Evolutionary conservation across 148 eudicot species (phyloP).

Genomic region (Cornus florida): DNA sequence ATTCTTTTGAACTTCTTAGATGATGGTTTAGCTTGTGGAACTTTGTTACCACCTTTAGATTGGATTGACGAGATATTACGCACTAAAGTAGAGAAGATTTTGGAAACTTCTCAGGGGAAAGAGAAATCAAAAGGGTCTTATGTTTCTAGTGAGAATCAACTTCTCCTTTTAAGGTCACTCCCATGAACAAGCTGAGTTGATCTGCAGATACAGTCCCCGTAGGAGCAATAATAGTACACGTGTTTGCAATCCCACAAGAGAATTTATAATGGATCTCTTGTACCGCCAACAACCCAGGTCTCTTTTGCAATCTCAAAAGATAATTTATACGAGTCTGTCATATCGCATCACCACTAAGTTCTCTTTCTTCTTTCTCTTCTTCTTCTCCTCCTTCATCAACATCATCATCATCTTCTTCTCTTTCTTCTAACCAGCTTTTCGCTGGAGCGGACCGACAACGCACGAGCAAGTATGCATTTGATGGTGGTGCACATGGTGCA

Average conservation of each 20-base stretch:
- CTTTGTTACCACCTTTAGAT: neutral
- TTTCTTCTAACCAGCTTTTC: slow-evolving; percentile 62
- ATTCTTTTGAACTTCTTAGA: no score
- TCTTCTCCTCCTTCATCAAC: slow-evolving; percentile 11
- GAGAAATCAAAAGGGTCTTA: no score
- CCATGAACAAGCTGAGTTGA: no score
- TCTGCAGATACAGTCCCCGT: no score
- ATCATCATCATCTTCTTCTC: slow-evolving; percentile 19
- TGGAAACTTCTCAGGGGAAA: neutral
- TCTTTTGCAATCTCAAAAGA: slow-evolving; percentile 72
- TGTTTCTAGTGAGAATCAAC: no score
- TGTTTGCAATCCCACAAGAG: no score
- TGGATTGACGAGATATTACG: neutral
- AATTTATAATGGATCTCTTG: slow-evolving; percentile 27
- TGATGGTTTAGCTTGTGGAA: neutral
- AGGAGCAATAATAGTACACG: no score
- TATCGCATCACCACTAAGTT: slow-evolving; percentile 57
- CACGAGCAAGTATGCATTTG: slow-evolving; percentile 81
- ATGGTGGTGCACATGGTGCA: slow-evolving; percentile 52
- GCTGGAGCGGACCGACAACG: slow-evolving; percentile 95
- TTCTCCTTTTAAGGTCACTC: no score
- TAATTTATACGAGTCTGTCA: slow-evolving; percentile 53
- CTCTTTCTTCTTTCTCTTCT: slow-evolving; percentile 21
- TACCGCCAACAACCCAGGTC: slow-evolving; percentile 83
- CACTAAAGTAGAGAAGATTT: neutral